Percentiles rank a stretch among this genome's conserved stretches.
Evolutionary conservation across 495 filamentous ascomycete genomes (phyloP).

Genomic region (Penicillium tannophilum): DNA sequence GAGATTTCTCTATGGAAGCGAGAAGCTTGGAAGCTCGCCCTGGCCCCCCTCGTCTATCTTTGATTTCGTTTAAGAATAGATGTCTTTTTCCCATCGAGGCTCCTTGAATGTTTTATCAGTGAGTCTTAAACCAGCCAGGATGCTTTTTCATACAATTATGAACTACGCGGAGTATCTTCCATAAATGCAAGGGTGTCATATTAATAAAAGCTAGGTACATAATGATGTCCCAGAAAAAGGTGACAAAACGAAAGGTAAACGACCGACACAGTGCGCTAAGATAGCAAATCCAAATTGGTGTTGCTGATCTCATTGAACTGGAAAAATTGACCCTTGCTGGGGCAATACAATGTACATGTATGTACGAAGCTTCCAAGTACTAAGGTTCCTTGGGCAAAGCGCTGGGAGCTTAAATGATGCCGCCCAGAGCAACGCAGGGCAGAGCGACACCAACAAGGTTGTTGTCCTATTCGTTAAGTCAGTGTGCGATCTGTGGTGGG

Average conservation of each 20-base stretch:
- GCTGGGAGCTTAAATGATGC: conserved; percentile 37
- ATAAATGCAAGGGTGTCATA: neutral
- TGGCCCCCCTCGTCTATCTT: too few relatives aligned
- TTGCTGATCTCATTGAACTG: neutral
- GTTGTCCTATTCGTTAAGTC: conserved; percentile 20
- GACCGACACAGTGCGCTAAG: conserved; percentile 15
- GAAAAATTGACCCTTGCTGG: conserved; percentile 12
- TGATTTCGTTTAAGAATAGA: too few relatives aligned
- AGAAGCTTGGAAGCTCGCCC: too few relatives aligned
- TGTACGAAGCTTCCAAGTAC: conserved; percentile 6
- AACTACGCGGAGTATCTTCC: too few relatives aligned
- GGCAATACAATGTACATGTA: conserved; percentile 18
- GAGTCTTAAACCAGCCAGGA: too few relatives aligned
- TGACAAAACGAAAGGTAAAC: conserved; percentile 22
- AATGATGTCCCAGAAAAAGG: conserved; percentile 11
- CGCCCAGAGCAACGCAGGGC: conserved; percentile 46
- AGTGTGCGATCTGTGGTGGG: neutral
- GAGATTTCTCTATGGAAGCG: too few relatives aligned
- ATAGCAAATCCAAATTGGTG: neutral
- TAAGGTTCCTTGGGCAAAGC: neutral
- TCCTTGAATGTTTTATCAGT: too few relatives aligned
- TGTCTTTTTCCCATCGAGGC: too few relatives aligned
- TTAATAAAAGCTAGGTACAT: conserved; percentile 18
- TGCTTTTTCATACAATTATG: too few relatives aligned
- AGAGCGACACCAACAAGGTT: conserved; percentile 47